Evolutionary conservation across 1,139 yeast genomes (phyloP).

Genomic region (Candida neerlandica): DNA sequence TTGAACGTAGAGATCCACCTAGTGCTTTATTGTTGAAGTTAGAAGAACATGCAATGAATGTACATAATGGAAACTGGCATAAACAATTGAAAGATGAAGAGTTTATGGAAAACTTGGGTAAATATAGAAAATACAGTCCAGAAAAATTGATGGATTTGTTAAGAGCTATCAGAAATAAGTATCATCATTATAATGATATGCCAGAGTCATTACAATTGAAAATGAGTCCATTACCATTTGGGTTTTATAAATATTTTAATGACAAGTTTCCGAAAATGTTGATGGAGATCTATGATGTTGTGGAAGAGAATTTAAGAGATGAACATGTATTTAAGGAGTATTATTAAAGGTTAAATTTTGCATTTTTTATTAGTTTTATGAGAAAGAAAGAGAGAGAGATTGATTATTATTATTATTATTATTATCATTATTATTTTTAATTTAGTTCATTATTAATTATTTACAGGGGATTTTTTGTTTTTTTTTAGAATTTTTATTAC

Average conservation of each 20-base stretch:
- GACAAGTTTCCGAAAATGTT: constrained; percentile 74
- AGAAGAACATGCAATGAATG: constrained; percentile 55
- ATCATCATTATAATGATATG: constrained; percentile 90
- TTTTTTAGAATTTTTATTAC: constrained; percentile 1
- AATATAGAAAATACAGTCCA: constrained; percentile 84
- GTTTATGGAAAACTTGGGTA: constrained; percentile 82
- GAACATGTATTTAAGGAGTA: constrained; percentile 65
- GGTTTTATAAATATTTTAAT: constrained; percentile 77
- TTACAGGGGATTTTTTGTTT: neutral
- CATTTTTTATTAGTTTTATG: neutral
- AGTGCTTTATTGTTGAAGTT: constrained; percentile 61
- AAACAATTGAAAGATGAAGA: constrained; percentile 58
- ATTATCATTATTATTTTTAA: neutral
- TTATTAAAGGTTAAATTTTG: constrained; percentile 26
- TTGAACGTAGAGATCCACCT: constrained; percentile 87
- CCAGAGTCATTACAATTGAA: constrained; percentile 60
- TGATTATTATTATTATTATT: neutral
- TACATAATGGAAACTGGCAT: constrained; percentile 79
- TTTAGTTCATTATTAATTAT: constrained; percentile 2
- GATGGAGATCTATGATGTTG: constrained; percentile 73
- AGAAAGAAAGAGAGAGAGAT: neutral
- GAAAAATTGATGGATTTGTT: constrained; percentile 79
- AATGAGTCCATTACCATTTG: constrained; percentile 83
- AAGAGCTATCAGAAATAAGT: constrained; percentile 88
- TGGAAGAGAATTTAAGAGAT: constrained; percentile 54